Evolutionary conservation across 2,329 filamentous ascomycete species (phyloP).

Genomic region (Tolypocladium ovalisporum): DNA sequence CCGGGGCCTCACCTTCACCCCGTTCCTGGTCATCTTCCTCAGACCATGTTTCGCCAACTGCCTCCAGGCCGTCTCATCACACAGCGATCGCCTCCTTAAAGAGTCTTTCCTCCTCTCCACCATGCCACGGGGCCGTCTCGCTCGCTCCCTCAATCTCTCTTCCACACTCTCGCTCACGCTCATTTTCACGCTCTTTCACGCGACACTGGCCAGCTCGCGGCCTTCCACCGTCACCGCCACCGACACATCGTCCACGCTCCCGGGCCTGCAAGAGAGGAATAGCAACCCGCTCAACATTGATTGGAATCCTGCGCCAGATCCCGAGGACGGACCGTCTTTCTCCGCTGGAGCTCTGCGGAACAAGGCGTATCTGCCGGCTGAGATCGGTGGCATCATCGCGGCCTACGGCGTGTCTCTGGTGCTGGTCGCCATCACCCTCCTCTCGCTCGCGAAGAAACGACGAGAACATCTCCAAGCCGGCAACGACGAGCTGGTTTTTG

Average conservation of each 20-base stretch:
- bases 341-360: constrained; percentile 50
- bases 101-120: constrained; percentile 19
- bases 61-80: constrained; percentile 32
- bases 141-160: constrained; percentile 9
- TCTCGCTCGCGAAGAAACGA: constrained; percentile 47
- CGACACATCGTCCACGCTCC: not conserved
- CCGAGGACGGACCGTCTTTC: constrained; percentile 48
- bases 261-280: constrained; percentile 11
- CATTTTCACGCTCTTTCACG: constrained; percentile 6
- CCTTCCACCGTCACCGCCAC: constrained; percentile 17
- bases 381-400: constrained; percentile 75
- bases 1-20: constrained; percentile 26
- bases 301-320: constrained; percentile 33
- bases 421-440: constrained; percentile 56
- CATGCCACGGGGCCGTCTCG: constrained; percentile 25
- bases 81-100: constrained; percentile 20
- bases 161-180: not conserved
- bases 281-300: constrained; percentile 35
- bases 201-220: constrained; percentile 14
- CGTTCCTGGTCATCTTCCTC: constrained; percentile 31
- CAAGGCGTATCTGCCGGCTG: constrained; percentile 58
- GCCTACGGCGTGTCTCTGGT: constrained; percentile 72
- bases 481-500: constrained; percentile 40
- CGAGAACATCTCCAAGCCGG: constrained; percentile 40
- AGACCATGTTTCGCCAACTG: constrained; percentile 37